Percentiles rank a stretch among this genome's conserved stretches.
These are phyloP conservation scores for Blastocystis sp. DNA, from an alignment of 352 stramenopile genomes.

Conservation along the genomic window DNA sequence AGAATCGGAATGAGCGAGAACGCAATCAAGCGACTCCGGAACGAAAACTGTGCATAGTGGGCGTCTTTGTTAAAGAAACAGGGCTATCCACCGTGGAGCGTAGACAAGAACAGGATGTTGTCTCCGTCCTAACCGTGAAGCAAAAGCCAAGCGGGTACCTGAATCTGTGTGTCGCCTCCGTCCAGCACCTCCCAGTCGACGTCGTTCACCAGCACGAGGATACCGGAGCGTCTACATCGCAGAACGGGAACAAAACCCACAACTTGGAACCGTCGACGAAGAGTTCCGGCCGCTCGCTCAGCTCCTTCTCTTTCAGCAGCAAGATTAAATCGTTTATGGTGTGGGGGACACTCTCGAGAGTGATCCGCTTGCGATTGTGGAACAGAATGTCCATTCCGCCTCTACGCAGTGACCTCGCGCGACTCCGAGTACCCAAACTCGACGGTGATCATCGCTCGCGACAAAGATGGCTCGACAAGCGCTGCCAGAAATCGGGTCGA, in stretches of 20 bases:
- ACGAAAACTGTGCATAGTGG: conserved; percentile 8
- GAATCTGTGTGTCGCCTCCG: conserved; percentile 18
- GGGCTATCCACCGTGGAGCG: conserved; percentile 45
- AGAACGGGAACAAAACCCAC: neutral
- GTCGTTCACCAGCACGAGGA: conserved; percentile 63
- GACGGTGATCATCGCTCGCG: conserved; percentile 43
- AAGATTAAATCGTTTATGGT: conserved; percentile 40
- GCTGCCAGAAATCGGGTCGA: neutral
- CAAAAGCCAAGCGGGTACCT: neutral
- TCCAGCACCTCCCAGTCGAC: conserved; percentile 68
- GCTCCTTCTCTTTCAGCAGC: conserved; percentile 42
- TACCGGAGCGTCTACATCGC: conserved; percentile 50
- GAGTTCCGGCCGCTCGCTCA: conserved; percentile 33
- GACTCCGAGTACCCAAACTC: conserved; percentile 6
- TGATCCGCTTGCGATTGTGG: neutral
- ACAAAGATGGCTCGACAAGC: neutral
- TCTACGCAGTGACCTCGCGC: neutral
- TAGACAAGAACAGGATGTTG: conserved; percentile 64
- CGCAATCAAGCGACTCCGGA: neutral
- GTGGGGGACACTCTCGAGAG: neutral
- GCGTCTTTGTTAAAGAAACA: conserved; percentile 5
- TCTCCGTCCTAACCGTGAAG: conserved; percentile 54
- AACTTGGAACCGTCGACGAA: conserved; percentile 46
- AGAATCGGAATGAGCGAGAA: conserved; percentile 26
- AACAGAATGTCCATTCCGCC: conserved; percentile 70